Base-by-base conservation (phyloP, 208 protist species). In the Tritrichomonas foetus region DNA sequence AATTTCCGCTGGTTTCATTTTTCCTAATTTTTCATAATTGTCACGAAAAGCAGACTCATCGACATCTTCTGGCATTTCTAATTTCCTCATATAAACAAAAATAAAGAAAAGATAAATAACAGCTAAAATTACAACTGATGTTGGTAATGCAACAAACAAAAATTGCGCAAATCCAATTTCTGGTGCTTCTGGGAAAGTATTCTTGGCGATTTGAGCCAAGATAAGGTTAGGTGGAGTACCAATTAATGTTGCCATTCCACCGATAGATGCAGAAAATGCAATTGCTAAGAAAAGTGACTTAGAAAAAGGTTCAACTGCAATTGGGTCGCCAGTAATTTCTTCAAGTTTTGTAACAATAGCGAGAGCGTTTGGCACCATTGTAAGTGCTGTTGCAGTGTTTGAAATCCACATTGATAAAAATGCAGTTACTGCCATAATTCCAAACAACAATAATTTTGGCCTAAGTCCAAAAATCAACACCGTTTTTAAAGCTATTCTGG, bases 141-240 rank as follows among this genome's bases (percentile, higher is more conserved):
- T 64, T 33, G 66, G 69, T 16, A 94, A 55, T 20, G 94, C 84
- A 5, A 72, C 92, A 39, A 92, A 93, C 3, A 93, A 36, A 93
- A 72, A 93, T 30, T n/a, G 22, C 16, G 66, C 75, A 25, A 95
- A 93, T 39, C 57, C 61, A 33, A 93, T 64, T 20, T 2, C 41
- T 30, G 69, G 75, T 39, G 64, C 11, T 41, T 72, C 41, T 22
- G 53, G 55, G 30, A 95, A 94, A 33, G 61, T 11, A 49, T 69
- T 27, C 11, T 36, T 0, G 11, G 93, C 8, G 11, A 80, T 33
- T 93, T 92, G 72, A 33, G 78, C 49, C 16, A 95, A 93, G 53
- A 94, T 93, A 25, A 95, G 30, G 36, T 95, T 95, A 55, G 95
- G 95, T 36, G 93, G 93, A 13, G 95, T 95, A 44, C 95, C 95